Percentiles rank a stretch among this genome's conserved stretches.
phyloP scores from a whole-genome alignment of 805 yeast genomes.

The Starmerella cellae region DNA sequence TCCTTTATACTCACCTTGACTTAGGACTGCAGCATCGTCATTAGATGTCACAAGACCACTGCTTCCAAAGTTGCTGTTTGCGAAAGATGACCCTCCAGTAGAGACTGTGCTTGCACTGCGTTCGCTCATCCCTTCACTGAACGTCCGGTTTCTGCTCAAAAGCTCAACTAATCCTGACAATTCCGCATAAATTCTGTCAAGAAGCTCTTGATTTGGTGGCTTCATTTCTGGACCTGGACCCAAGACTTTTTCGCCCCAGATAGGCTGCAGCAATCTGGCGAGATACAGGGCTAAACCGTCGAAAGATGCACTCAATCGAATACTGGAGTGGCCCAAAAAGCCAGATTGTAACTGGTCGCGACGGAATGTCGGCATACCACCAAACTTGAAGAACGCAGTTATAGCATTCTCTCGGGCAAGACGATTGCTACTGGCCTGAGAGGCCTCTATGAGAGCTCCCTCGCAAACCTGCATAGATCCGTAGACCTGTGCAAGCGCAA shows the following conservation, averaged over 20 bases:
- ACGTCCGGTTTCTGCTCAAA: constrained; percentile 34
- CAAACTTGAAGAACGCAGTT: constrained; percentile 20
- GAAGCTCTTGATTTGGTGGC: constrained; percentile 3
- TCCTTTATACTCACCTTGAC: constrained; percentile 83
- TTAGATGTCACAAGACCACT: constrained; percentile 16
- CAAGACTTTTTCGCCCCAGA: constrained; percentile 69
- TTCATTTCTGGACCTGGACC: constrained; percentile 12
- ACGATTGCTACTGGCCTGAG: constrained; percentile 38
- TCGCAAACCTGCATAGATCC: constrained; percentile 87
- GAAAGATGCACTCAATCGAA: constrained; percentile 80
- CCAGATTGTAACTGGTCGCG: constrained; percentile 17
- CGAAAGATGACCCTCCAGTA: neutral
- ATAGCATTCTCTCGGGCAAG: constrained; percentile 30
- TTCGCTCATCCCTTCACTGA: constrained; percentile 32
- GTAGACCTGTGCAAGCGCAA: constrained; percentile 54
- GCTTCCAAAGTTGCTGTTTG: constrained; percentile 4
- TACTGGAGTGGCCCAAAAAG: constrained; percentile 26
- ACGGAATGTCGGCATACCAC: constrained; percentile 22
- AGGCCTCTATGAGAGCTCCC: constrained; percentile 70
- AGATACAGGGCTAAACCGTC: constrained; percentile 73
- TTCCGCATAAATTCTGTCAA: constrained; percentile 24
- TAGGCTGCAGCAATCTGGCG: constrained; percentile 61
- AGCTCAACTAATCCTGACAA: constrained; percentile 28
- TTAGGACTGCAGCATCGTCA: constrained; percentile 23
- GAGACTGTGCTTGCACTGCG: constrained; percentile 6